Conservation (phyloP, 139 green algal species). For the Chlamydomonas sphaeroides region DNA sequence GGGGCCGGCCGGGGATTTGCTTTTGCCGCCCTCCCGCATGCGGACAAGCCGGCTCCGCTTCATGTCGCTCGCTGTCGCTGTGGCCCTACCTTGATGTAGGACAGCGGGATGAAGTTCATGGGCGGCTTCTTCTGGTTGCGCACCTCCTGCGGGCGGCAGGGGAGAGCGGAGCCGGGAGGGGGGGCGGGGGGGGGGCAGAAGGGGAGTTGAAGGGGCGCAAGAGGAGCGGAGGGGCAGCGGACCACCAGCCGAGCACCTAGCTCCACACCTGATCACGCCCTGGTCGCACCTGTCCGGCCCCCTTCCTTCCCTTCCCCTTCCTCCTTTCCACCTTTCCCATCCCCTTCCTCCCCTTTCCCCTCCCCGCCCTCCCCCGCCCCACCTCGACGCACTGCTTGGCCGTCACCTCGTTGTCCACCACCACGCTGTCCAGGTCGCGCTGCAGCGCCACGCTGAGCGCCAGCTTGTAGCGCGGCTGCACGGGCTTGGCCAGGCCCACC, state of each 20-base stretch:
- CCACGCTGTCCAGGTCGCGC: conserved; percentile 88
- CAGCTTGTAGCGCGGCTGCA: conserved; percentile 84
- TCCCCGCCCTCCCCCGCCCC: neutral
- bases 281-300: neutral
- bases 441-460: conserved; percentile 86
- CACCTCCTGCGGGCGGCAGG: conserved; percentile 59
- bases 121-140: conserved; percentile 74
- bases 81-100: conserved; percentile 60
- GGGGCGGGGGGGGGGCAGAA: too few relatives aligned
- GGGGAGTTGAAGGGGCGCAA: neutral
- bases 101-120: conserved; percentile 92
- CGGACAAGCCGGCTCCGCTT: neutral
- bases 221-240: too few relatives aligned
- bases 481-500: conserved; percentile 81
- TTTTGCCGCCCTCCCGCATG: too few relatives aligned
- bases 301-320: neutral
- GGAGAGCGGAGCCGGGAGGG: neutral
- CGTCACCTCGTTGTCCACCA: conserved; percentile 83
- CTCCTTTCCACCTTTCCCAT: neutral
- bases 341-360: neutral
- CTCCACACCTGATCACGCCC: too few relatives aligned
- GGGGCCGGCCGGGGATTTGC: too few relatives aligned
- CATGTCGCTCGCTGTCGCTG: neutral
- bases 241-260: too few relatives aligned
- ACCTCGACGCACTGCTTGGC: conserved; percentile 51